Evolutionary conservation across 345 rosid genomes (phyloP), one percentile per base, ranked within the genome.

Genomic region (Eucalyptus curtisii): DNA sequence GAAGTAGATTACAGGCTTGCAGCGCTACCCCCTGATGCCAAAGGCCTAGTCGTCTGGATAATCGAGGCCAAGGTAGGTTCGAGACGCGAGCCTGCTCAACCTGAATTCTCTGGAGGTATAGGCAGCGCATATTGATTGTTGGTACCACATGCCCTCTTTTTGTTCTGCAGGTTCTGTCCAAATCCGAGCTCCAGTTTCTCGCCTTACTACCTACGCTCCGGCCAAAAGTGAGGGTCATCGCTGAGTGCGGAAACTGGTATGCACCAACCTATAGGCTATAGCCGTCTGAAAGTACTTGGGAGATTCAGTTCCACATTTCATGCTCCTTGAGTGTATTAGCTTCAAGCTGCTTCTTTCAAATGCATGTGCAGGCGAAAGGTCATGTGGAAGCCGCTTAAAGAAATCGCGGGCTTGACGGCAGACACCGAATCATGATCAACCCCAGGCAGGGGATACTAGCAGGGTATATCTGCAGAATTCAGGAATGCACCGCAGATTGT

Each of bases 221-320:
- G 68, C 99, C 99, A 19, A 96, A 90, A 88, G 99, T 96, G 90
- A 92, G 97, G 79, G 98, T 97, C 89, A 94, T 96, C 49, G 98
- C 99, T 27, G 98, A 96, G 79, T 94, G 98, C 91, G 99, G 98
- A 88, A 97, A 95, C 90, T 96, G 99, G 99, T 96, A 93, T 86
- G 52, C 42, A 52, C 42, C 59, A 5, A 48, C 57, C 14, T 22
- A 50, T 13, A 30, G 24, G 40, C 8, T 22, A 50, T 25, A 30
- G 37, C 42, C 17, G 44, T 31, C 59, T 17, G 4, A 27, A 45
- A 85, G 53, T 47, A 85, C 9, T 47, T 9, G 86, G 52, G 88
- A 24, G 45, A 71, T 19, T 71, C 82, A 20, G 71, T 14, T 25
- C 48, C 59, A 17, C 40, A 31, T 45, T 13, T 16, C 19, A 47